Conservation (phyloP, 1,139 yeast species). For the Eremothecium cymbalariae region DNA sequence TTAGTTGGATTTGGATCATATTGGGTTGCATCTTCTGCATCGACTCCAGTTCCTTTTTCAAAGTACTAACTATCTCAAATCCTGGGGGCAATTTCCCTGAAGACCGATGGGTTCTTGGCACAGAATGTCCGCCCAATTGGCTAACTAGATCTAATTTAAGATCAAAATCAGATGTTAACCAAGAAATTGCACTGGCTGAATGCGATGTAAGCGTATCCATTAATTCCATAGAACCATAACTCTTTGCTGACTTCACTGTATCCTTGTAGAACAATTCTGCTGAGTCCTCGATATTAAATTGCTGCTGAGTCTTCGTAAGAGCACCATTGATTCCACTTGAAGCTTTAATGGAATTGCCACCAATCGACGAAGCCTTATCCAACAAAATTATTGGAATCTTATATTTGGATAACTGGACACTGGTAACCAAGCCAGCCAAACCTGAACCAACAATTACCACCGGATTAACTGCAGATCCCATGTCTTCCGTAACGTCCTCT, state of each 20-base stretch:
- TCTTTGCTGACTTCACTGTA: conserved; percentile 57
- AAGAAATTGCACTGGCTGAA: conserved; percentile 58
- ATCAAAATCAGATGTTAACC: conserved; percentile 59
- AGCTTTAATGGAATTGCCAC: conserved; percentile 77
- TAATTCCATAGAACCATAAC: conserved; percentile 46
- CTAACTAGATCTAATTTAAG: conserved; percentile 59
- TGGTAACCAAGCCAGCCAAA: conserved; percentile 70
- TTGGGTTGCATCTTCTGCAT: conserved; percentile 44
- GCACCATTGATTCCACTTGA: conserved; percentile 80
- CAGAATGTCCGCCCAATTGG: conserved; percentile 67
- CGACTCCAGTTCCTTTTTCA: conserved; percentile 47
- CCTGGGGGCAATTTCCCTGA: conserved; percentile 66
- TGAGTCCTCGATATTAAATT: conserved; percentile 44
- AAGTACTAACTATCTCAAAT: conserved; percentile 61
- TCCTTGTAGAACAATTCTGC: conserved; percentile 56
- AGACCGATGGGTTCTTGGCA: conserved; percentile 62
- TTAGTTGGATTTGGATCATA: conserved; percentile 44
- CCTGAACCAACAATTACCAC: conserved; percentile 74
- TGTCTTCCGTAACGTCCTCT: conserved; percentile 2
- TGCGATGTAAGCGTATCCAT: conserved; percentile 31
- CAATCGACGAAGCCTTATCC: conserved; percentile 57
- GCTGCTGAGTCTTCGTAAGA: conserved; percentile 51
- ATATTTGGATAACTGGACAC: conserved; percentile 50
- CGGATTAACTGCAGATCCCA: conserved; percentile 16
- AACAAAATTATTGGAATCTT: conserved; percentile 49